A percentile compares a stretch with the other conserved stretches of the same genome.
Evolutionary conservation across 1,284 basidiomycete genomes (phyloP).

Genomic region (Apiotrichum akiyoshidainum): DNA sequence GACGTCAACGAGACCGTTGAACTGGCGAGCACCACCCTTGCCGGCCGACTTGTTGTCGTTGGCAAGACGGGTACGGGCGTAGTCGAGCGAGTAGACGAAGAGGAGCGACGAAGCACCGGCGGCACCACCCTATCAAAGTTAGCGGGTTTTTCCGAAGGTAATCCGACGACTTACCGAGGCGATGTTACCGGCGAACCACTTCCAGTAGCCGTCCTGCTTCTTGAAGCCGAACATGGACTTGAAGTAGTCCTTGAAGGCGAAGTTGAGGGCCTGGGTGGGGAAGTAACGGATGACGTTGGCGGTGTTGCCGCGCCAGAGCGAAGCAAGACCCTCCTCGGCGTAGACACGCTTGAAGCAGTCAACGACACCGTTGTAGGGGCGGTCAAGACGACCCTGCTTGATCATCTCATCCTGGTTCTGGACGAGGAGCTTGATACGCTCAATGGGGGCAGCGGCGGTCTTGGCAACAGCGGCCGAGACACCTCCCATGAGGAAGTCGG

Average conservation of each 20-base stretch:
- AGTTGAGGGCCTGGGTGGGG: slow-evolving; percentile 94
- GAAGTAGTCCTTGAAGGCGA: slow-evolving; percentile 97
- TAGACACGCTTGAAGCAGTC: slow-evolving; percentile 88
- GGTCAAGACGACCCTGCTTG: slow-evolving; percentile 89
- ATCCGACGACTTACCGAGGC: too few relatives aligned
- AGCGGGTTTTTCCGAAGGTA: too few relatives aligned
- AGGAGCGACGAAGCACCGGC: slow-evolving; percentile 92
- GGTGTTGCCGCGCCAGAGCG: slow-evolving; percentile 93
- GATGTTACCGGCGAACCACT: slow-evolving; percentile 84
- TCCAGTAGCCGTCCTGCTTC: slow-evolving; percentile 84
- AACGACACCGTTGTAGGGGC: slow-evolving; percentile 86
- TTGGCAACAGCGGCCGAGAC: slow-evolving; percentile 76
- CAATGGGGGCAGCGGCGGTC: slow-evolving; percentile 96
- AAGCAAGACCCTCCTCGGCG: slow-evolving; percentile 82
- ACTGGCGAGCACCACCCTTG: slow-evolving; percentile 83
- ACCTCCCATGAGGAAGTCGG: slow-evolving; percentile 53
- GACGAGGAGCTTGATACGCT: slow-evolving; percentile 95
- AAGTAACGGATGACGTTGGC: slow-evolving; percentile 98
- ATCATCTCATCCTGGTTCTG: slow-evolving; percentile 87
- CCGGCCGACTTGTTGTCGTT: slow-evolving; percentile 89
- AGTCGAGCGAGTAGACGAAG: slow-evolving; percentile 94
- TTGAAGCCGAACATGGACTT: slow-evolving; percentile 91
- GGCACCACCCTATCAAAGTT: too few relatives aligned
- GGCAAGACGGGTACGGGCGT: slow-evolving; percentile 92
- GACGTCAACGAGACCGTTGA: slow-evolving; percentile 89